Base-by-base conservation (phyloP, 2,329 filamentous ascomycete genomes). In the Scopulariopsis brevicaulis region DNA sequence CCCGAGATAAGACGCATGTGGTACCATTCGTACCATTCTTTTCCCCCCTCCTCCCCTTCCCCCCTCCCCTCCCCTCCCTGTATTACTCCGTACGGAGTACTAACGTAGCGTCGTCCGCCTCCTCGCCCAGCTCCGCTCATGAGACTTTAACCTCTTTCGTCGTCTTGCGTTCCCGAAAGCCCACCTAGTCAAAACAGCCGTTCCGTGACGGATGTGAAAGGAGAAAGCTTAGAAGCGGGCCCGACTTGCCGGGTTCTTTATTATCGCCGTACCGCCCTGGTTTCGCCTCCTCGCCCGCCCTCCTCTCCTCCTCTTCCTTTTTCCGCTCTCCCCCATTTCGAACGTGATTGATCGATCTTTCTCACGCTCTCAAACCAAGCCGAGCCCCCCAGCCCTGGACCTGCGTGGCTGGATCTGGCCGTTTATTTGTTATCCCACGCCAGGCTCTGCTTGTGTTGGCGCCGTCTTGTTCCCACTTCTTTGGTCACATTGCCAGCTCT, bases 101-200 rank as follows among this genome's bases (percentile, higher is more conserved):
- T 46, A 24, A 56, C 32, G 55, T 56, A 56, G 55, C 24, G 40
- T 48, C 28, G 20, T 37, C 40, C 55, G 46, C 46, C 24, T 37
- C 55, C 34, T 32, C 55, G 14, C 50, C 28, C 28, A 32, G 28
- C 28, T 22, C 25, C 25, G 55, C 55, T 56, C 43, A 51, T 48
- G 55, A 56, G 55, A 56, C 55, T 48, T 56, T 56, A 56, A 56
- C 55, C 55, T 56, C 55, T 56, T 56, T 56, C 25, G 55, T 37
- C 43, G 55, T 51, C 55, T 35, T 56, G 55, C 55, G 43, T 56
- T 43, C 53, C 55, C 55, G 43, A 56, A 43, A 32, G 8, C 24
- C 55, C 55, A n/a, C 46, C 55, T 7, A 56, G 35, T 28, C 43
- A 56, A 55, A 55, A 20, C 46, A 56, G 11, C 55, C 55, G 55